phyloP scores from a whole-genome alignment of 495 filamentous ascomycete genomes.

The Jackrogersella minutella region DNA sequence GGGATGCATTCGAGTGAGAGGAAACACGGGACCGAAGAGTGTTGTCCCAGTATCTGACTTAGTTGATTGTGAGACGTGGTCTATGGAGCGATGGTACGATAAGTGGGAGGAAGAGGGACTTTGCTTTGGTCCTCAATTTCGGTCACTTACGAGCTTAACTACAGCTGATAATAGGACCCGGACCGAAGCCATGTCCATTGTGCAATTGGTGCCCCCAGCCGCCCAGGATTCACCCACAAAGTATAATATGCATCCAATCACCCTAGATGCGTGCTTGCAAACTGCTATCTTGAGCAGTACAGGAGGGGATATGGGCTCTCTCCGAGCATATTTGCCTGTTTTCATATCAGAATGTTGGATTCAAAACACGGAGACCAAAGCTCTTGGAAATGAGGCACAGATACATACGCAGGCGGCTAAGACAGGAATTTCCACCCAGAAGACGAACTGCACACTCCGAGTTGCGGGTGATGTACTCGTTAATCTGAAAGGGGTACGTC shows the following conservation, averaged over 20 bases:
- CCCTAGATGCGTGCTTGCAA: slow-evolving; percentile 46
- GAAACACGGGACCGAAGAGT: not conserved
- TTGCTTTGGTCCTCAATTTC: slow-evolving; percentile 21
- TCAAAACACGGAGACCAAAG: not conserved
- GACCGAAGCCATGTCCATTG: slow-evolving; percentile 1
- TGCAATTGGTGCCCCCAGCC: not conserved
- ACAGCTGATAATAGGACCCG: not conserved
- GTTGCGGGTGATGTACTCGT: not conserved
- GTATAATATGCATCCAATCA: slow-evolving; percentile 44
- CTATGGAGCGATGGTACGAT: slow-evolving; percentile 17
- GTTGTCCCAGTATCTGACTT: slow-evolving; percentile 14
- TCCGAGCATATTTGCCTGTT: slow-evolving; percentile 16
- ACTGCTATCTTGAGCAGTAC: slow-evolving; percentile 29
- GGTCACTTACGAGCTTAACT: slow-evolving; percentile 7
- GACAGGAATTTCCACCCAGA: slow-evolving; percentile 17
- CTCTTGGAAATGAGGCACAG: not conserved
- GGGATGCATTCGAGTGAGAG: slow-evolving; percentile 13
- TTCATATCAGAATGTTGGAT: slow-evolving; percentile 29
- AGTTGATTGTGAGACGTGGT: not conserved
- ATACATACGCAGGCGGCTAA: slow-evolving; percentile 18
- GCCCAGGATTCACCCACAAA: not conserved
- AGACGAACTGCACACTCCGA: slow-evolving; percentile 16
- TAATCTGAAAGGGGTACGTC: slow-evolving; percentile 10
- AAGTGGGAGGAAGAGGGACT: slow-evolving; percentile 19
- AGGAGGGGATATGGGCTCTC: not conserved